Conservation (phyloP, 768 basidiomycete species). For the Termitomyces sp. region DNA sequence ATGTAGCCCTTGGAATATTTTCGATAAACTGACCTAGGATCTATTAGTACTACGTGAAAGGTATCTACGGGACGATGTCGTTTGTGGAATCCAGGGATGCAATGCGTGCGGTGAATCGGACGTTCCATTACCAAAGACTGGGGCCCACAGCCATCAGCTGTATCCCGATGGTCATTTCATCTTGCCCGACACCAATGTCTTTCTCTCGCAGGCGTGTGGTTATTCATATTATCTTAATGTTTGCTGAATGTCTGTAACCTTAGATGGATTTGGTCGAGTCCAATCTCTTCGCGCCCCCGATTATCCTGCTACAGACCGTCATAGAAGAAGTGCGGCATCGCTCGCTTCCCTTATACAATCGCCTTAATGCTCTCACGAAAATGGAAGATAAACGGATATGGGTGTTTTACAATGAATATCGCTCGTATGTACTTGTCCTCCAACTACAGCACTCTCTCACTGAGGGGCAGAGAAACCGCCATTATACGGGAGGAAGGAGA, state of each 20-base stretch:
- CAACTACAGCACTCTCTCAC: background rate
- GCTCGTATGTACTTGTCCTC: conserved; percentile 50
- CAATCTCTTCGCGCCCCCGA: conserved; percentile 65
- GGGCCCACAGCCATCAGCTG: conserved; percentile 50
- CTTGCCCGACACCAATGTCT: conserved; percentile 1
- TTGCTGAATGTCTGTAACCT: background rate
- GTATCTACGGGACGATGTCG: conserved; percentile 89
- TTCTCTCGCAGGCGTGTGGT: background rate
- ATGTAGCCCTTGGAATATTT: conserved; percentile 6
- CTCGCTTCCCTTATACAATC: conserved; percentile 88
- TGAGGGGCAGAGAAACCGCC: conserved; percentile 67
- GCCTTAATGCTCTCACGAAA: conserved; percentile 79
- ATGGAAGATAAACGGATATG: conserved; percentile 84
- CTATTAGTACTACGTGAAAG: conserved; percentile 81
- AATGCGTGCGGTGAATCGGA: conserved; percentile 46
- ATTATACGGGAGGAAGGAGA: conserved; percentile 74
- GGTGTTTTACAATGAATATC: conserved; percentile 86
- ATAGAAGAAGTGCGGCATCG: conserved; percentile 96
- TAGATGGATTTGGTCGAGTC: conserved; percentile 96
- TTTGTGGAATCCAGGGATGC: conserved; percentile 79
- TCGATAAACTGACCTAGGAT: background rate
- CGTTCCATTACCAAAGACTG: conserved; percentile 53
- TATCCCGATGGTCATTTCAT: conserved; percentile 32
- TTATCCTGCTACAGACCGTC: conserved; percentile 93
- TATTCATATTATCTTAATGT: background rate